Evolutionary conservation across 805 yeast species (phyloP).

Genomic region (Zygosaccharomyces bisporus): DNA sequence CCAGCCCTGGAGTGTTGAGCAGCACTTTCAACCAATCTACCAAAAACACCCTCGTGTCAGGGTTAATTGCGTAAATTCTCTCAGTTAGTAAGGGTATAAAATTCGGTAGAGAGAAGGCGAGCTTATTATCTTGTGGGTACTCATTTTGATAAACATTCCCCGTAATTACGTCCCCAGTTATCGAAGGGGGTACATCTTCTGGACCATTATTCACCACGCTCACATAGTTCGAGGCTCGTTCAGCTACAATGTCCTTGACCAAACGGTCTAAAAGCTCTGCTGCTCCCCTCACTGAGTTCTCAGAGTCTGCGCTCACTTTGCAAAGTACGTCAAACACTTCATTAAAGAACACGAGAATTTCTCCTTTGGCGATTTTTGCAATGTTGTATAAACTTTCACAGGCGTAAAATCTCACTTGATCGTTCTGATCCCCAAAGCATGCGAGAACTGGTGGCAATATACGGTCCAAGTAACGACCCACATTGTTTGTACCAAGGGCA

Average conservation of each 20-base stretch:
- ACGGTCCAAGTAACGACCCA: constrained; percentile 75
- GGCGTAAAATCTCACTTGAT: constrained; percentile 94
- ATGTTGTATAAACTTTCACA: constrained; percentile 94
- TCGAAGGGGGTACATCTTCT: constrained; percentile 41
- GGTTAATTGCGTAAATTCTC: constrained; percentile 87
- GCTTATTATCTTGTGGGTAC: constrained; percentile 46
- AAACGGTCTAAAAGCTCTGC: constrained; percentile 89
- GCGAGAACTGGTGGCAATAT: constrained; percentile 92
- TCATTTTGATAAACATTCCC: constrained; percentile 60
- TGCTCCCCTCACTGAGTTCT: constrained; percentile 87
- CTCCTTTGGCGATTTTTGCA: constrained; percentile 95
- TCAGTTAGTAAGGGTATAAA: constrained; percentile 91
- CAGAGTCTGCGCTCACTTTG: constrained; percentile 84
- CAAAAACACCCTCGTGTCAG: constrained; percentile 84
- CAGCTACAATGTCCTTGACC: constrained; percentile 91
- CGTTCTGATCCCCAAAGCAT: constrained; percentile 94
- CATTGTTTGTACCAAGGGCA: constrained; percentile 80
- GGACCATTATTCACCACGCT: constrained; percentile 58
- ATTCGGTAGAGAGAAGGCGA: constrained; percentile 76
- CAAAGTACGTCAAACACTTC: constrained; percentile 93
- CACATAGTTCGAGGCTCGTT: constrained; percentile 84
- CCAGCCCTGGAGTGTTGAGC: constrained; percentile 89
- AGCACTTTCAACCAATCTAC: constrained; percentile 93
- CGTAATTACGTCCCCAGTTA: constrained; percentile 46
- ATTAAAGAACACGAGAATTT: constrained; percentile 83